Conservation (phyloP, 2,329 filamentous ascomycete genomes). For the Pseudocercospora crystallina region DNA sequence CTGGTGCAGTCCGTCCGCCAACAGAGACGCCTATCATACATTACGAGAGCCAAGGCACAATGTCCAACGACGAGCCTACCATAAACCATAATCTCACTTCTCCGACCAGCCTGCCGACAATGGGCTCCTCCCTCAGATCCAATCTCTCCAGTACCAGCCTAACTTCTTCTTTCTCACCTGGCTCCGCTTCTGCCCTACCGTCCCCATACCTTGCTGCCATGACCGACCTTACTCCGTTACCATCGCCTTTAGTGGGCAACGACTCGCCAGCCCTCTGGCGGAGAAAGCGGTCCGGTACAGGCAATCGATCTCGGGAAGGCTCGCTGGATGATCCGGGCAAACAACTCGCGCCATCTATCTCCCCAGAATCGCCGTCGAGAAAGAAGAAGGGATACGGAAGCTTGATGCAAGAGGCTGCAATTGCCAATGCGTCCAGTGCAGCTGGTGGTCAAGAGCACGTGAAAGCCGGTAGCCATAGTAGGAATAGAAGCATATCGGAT, state of each 20-base stretch:
- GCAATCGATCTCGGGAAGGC: conserved; percentile 27
- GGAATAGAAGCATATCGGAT: conserved; percentile 85
- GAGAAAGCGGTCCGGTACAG: conserved; percentile 34
- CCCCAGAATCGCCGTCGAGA: conserved; percentile 35
- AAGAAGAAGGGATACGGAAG: conserved; percentile 51
- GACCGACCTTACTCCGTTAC: conserved; percentile 53
- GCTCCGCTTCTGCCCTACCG: conserved; percentile 46
- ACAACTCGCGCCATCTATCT: conserved; percentile 25
- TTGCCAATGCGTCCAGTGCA: conserved; percentile 26
- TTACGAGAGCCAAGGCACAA: conserved; percentile 10
- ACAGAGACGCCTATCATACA: conserved; percentile 21
- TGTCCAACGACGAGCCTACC: conserved; percentile 7
- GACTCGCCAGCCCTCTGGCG: conserved; percentile 43
- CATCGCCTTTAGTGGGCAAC: conserved; percentile 48
- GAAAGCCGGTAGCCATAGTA: conserved; percentile 44
- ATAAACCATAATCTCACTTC: conserved; percentile 38
- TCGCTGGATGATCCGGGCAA: conserved; percentile 31
- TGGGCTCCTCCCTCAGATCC: conserved; percentile 37
- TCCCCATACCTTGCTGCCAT: conserved; percentile 51
- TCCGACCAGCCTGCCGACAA: conserved; percentile 32
- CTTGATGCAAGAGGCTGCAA: conserved; percentile 42
- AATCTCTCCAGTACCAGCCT: conserved; percentile 46
- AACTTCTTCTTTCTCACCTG: conserved; percentile 45
- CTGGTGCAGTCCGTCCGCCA: conserved; percentile 11
- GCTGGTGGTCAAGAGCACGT: conserved; percentile 24